Evolutionary conservation across 371 early-diverging fungal genomes (phyloP), one percentile per base, ranked within the genome.

Genomic region (Lichtheimia ornata): DNA sequence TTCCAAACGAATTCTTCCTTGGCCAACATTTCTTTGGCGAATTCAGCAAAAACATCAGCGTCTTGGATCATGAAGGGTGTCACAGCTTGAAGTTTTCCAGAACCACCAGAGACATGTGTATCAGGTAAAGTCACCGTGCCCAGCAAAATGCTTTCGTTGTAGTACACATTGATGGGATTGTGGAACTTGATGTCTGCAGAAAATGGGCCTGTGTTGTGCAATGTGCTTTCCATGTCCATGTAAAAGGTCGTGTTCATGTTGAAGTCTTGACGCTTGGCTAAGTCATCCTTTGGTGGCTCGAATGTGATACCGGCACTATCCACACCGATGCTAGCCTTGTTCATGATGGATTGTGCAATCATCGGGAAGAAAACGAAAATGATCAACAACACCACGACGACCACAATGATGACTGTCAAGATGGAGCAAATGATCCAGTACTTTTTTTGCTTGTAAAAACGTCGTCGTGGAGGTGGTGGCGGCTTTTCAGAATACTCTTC

Each of bases 121-220:
- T 78, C 74, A 5, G 81, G 79, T 14, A 87, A 30, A 24, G 59
- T 77, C 62, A 87, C 81, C 35, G 71, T 77, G 20, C 87, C 87
- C 27, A 87, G 72, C 4, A 65, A 17, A 5, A 70, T 67, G 6
- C 75, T 62, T 30, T 74, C 66, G 2, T 79, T 71, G 62, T 80
- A 83, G 25, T 64, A 69, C 41, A 85, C 77, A 3, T 77, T 41
- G 43, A 83, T 77, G 4, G 79, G 82, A 50, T 77, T 72, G 12
- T 76, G 67, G 66, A 85, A 85, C 50, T 62, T 64, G 43, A 84
- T 77, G 30, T 70, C 69, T 35, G 86, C 86, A 22, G 77, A 59
- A 65, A 82, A 82, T 4, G 86, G 84, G 52, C 86, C 86, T 20
- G 86, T 86, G 58, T 84, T 74, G 20, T 52, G 65, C 50, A 85